Evolutionary conservation across 1,284 basidiomycete genomes (phyloP).

Genomic region (Meripilus lineatus): DNA sequence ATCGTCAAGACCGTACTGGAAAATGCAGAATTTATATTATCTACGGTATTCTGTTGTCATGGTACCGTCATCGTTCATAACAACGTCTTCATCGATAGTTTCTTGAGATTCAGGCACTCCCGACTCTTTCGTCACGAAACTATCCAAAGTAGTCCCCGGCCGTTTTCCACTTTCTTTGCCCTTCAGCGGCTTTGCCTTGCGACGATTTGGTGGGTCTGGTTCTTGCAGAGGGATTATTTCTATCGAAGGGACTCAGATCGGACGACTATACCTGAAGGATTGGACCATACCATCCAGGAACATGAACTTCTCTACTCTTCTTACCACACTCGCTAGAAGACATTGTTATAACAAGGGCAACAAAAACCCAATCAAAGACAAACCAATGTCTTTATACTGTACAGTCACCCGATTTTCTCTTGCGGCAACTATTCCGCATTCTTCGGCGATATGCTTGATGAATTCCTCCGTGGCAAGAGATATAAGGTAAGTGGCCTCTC

Average conservation of each 20-base stretch:
- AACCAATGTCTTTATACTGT: slow-evolving; percentile 69
- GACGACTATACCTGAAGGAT: background rate
- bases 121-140: slow-evolving; percentile 15
- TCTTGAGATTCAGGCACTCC: slow-evolving; percentile 7
- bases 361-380: no score
- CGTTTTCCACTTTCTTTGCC: slow-evolving; percentile 12
- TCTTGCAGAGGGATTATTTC: slow-evolving; percentile 52
- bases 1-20: no score
- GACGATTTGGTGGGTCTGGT: slow-evolving; percentile 35
- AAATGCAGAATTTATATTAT: no score
- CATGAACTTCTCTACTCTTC: slow-evolving; percentile 65
- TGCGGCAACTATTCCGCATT: slow-evolving; percentile 54
- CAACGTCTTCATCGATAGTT: slow-evolving; percentile 12
- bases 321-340: slow-evolving; percentile 50
- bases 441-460: slow-evolving; percentile 58
- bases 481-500: slow-evolving; percentile 68
- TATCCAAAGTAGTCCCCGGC: slow-evolving; percentile 37
- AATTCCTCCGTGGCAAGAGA: slow-evolving; percentile 78
- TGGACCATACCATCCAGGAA: slow-evolving; percentile 62
- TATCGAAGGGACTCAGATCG: slow-evolving; percentile 17
- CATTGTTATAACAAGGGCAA: no score
- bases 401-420: slow-evolving; percentile 63
- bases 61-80: slow-evolving; percentile 28
- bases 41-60: slow-evolving; percentile 18
- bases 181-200: slow-evolving; percentile 33